A percentile compares a stretch with the other conserved stretches of the same genome.
Conservation (phyloP, 192 early-diverging fungal genomes). For the Diversispora epigaea region DNA sequence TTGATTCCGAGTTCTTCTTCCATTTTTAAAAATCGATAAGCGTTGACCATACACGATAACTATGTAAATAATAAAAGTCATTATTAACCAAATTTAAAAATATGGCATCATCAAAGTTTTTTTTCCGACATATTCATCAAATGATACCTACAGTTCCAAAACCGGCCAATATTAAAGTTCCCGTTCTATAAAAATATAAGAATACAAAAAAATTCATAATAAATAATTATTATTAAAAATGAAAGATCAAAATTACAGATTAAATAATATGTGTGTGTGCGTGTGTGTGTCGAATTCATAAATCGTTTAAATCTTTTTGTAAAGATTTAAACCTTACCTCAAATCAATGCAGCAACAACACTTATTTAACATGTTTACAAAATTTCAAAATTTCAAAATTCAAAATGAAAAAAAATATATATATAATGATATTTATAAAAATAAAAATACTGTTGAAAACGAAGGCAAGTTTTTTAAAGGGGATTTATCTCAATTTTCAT, state of each 20-base stretch:
- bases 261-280: not conserved
- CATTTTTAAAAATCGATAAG: conserved; percentile 20
- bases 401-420: too few species aligned
- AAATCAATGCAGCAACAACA: conserved; percentile 36
- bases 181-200: conserved; percentile 2
- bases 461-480: too few species aligned
- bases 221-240: not conserved
- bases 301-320: not conserved
- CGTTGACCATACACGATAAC: conserved; percentile 22
- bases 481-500: too few species aligned
- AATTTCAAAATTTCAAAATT: too few species aligned
- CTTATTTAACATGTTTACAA: conserved; percentile 26
- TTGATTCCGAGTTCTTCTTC: not conserved
- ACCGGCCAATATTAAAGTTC: conserved; percentile 31
- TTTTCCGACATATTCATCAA: not conserved
- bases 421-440: too few species aligned
- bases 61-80: not conserved
- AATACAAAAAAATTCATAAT: not conserved
- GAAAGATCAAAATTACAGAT: too few species aligned
- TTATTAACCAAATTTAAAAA: not conserved
- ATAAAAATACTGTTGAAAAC: too few species aligned
- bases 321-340: conserved; percentile 3
- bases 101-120: not conserved
- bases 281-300: not conserved
- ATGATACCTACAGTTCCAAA: conserved; percentile 31